A percentile compares a stretch with the other conserved stretches of the same genome.
Evolutionary conservation across 2,329 filamentous ascomycete genomes (phyloP).

Genomic region (Xylariaceae sp.): DNA sequence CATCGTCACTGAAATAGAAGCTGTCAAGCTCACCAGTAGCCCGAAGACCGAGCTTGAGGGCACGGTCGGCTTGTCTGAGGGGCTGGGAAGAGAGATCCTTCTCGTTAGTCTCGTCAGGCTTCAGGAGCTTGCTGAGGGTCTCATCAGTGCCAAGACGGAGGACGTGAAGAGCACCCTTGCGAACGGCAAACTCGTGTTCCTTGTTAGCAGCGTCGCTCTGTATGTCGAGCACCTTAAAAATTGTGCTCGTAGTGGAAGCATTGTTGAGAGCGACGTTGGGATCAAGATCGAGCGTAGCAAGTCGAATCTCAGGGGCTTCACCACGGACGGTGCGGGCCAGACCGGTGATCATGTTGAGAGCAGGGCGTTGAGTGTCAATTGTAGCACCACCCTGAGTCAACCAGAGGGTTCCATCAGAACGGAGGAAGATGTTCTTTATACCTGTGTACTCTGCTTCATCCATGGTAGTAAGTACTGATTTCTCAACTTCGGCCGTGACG

Average conservation of each 20-base stretch:
- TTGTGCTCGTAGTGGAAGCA: constrained; percentile 30
- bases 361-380: constrained; percentile 24
- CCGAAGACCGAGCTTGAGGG: constrained; percentile 27
- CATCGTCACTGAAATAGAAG: constrained; percentile 28
- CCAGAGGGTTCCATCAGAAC: constrained; percentile 27
- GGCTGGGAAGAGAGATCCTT: constrained; percentile 24
- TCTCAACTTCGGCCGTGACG: constrained; percentile 28
- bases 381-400: constrained; percentile 26
- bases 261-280: constrained; percentile 31
- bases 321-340: constrained; percentile 43
- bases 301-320: constrained; percentile 39
- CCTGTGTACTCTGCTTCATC: constrained; percentile 22
- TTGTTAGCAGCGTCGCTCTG: constrained; percentile 25
- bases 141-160: constrained; percentile 26
- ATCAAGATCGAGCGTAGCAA: constrained; percentile 44
- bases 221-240: constrained; percentile 29
- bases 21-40: constrained; percentile 28
- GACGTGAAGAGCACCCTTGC: constrained; percentile 25
- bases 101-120: constrained; percentile 23
- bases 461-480: constrained; percentile 25
- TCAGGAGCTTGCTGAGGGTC: constrained; percentile 23
- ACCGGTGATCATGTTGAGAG: constrained; percentile 41
- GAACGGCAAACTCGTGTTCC: constrained; percentile 27
- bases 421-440: constrained; percentile 26
- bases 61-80: constrained; percentile 24